Conservation (phyloP, 1,284 basidiomycete genomes). For the Coriolopsis trogii region DNA sequence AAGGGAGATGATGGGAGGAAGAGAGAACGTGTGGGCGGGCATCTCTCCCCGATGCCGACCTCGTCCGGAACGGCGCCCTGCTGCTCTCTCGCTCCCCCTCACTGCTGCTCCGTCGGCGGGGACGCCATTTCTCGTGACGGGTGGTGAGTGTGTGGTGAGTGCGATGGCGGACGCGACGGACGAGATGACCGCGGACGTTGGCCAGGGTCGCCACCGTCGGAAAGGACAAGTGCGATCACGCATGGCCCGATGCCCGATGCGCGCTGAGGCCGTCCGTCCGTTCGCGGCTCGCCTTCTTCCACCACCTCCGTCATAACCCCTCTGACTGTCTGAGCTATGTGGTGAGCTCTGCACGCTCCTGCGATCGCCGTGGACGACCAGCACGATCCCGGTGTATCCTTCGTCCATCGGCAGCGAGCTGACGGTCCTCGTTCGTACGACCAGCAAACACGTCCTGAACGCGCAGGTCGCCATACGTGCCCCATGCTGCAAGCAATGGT, state of each 20-base stretch:
- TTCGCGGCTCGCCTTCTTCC: not conserved
- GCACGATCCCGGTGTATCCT: not conserved
- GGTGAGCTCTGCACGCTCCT: too few species aligned
- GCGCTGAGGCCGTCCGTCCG: too few species aligned
- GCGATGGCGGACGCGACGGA: too few species aligned
- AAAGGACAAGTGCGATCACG: too few species aligned
- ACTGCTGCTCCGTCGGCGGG: too few species aligned
- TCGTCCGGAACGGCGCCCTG: not conserved
- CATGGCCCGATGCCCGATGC: too few species aligned
- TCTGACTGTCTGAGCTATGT: too few species aligned
- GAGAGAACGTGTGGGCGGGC: conserved; percentile 14
- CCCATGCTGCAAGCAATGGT: conserved; percentile 95
- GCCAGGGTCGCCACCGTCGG: too few species aligned
- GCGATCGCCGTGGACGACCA: too few species aligned
- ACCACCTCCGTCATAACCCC: not conserved
- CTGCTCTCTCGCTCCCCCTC: not conserved
- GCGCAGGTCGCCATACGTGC: conserved; percentile 93
- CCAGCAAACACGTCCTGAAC: conserved; percentile 91
- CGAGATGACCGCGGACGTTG: too few species aligned
- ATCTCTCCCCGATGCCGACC: conserved; percentile 7
- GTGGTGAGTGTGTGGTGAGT: too few species aligned
- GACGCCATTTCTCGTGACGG: too few species aligned
- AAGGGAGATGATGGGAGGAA: conserved; percentile 7
- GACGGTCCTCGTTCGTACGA: not conserved
- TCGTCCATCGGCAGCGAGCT: not conserved